Evolutionary conservation across 2,329 filamentous ascomycete genomes (phyloP), one percentile per base, ranked within the genome.

Genomic region (Xylariaceae sp.): DNA sequence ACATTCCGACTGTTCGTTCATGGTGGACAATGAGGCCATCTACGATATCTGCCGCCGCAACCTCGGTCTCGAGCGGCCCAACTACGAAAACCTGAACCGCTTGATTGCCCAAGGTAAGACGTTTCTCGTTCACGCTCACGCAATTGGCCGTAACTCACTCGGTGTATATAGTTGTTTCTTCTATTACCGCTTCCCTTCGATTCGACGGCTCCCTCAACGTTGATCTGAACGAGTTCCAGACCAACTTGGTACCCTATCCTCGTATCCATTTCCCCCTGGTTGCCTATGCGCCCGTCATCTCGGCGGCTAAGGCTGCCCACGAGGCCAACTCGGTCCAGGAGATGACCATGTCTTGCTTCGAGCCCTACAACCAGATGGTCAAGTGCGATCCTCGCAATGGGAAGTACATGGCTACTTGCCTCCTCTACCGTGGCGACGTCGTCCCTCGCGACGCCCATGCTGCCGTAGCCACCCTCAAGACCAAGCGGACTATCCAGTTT

Each of bases 361-460:
- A 98, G 81, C 88, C 90, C 58, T 86, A 96, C 82, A 96, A 95
- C 82, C 90, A 98, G 83, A 98, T 98, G 90, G 90, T 98, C 67
- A 95, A 95, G 79, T 98, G 90, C 65, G 92, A 98, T 67, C 90
- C 90, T 56, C 88, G 89, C 62, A 89, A 94, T 68, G 90, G 90
- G 70, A 98, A 98, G 79, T 98, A 98, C 81, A 98, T 98, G 90
- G 90, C 90, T 52, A 96, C 89, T 59, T 96, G 89, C 69, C 70
- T 98, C 70, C 74, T 98, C 66, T 98, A 98, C 81, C 90, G 90
- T 65, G 92, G 90, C 68, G 92, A 97, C 60, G 90, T 98, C 57
- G 92, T 97, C 48, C 87, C 90, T 69, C 94, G 94, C 73, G 90
- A 97, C 61, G 86, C 87, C 53, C 87, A 96, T 74, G 79, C 73